These are phyloP conservation scores for Neohortaea acidophila DNA, from an alignment of 495 filamentous ascomycete species.

Conservation along the genomic window DNA sequence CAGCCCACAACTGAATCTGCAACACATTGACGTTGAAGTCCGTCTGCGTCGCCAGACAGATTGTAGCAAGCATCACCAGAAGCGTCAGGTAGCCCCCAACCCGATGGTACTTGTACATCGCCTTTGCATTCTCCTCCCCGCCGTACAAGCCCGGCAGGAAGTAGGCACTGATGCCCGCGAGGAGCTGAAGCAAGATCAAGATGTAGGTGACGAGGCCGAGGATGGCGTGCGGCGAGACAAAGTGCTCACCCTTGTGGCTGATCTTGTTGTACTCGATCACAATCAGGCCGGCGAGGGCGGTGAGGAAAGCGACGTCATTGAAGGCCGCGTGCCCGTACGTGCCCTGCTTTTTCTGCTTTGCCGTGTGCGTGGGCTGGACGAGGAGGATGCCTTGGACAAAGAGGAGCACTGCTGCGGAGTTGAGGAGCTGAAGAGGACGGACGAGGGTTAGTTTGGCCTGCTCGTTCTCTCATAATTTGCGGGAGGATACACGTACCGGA, in stretches of 20 bases:
- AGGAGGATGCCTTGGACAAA: constrained; percentile 67
- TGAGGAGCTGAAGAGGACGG: constrained; percentile 43
- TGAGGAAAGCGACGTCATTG: constrained; percentile 45
- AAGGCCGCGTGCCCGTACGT: constrained; percentile 53
- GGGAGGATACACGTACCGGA: constrained; percentile 38
- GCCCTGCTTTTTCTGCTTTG: constrained; percentile 54
- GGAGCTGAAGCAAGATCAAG: constrained; percentile 52
- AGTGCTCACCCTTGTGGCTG: constrained; percentile 43
- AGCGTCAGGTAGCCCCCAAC: constrained; percentile 61
- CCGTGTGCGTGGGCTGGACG: constrained; percentile 73
- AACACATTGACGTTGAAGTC: constrained; percentile 45
- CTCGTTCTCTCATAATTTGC: not conserved
- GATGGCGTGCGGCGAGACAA: constrained; percentile 64
- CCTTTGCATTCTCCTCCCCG: constrained; percentile 62
- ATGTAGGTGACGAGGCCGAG: constrained; percentile 66
- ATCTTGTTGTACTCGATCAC: constrained; percentile 77
- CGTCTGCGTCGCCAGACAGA: constrained; percentile 62
- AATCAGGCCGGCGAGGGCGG: constrained; percentile 50
- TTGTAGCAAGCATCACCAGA: constrained; percentile 52
- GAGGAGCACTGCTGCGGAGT: constrained; percentile 56
- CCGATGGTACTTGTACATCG: constrained; percentile 79
- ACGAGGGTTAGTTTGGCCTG: not conserved
- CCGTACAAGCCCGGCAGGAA: constrained; percentile 57
- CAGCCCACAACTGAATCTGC: constrained; percentile 57
- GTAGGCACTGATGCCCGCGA: constrained; percentile 67